phyloP scores from a whole-genome alignment of 495 filamentous ascomycete genomes.

The Penicillium angulare region DNA sequence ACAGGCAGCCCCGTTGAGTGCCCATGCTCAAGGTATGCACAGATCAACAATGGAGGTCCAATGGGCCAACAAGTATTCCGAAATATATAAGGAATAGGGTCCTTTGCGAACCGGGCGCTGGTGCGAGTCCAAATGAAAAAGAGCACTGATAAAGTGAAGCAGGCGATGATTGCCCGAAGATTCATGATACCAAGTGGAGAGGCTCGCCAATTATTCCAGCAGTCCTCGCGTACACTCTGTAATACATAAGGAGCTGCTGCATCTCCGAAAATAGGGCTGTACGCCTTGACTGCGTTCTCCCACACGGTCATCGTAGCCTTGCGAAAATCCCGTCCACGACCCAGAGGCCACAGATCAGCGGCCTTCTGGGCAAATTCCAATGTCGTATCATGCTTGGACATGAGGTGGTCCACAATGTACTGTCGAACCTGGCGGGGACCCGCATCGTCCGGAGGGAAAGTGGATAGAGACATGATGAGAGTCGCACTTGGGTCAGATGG shows the following conservation, averaged over 20 bases:
- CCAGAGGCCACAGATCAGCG: conserved; percentile 5
- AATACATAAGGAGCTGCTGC: neutral
- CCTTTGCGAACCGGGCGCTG: too few species aligned
- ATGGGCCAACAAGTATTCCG: too few species aligned
- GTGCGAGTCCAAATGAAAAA: too few species aligned
- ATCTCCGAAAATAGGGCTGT: neutral
- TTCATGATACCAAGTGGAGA: neutral
- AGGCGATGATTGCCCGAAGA: too few species aligned
- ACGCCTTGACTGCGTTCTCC: too few species aligned
- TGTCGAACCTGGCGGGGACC: conserved; percentile 1
- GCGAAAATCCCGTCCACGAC: conserved; percentile 8
- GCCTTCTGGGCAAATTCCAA: neutral
- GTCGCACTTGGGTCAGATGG: too few species aligned
- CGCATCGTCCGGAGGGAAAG: neutral
- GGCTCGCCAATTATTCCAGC: neutral
- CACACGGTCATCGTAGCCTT: too few species aligned
- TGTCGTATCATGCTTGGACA: neutral
- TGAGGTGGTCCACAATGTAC: conserved; percentile 6
- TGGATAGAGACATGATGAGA: neutral
- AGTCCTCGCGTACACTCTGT: neutral
- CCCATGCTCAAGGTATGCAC: too few species aligned
- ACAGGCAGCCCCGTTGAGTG: too few species aligned
- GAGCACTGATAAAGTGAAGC: too few species aligned
- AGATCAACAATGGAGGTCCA: too few species aligned
- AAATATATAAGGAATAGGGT: too few species aligned